Base-by-base conservation (phyloP, 768 basidiomycete species). In the Termitomyces sp. region DNA sequence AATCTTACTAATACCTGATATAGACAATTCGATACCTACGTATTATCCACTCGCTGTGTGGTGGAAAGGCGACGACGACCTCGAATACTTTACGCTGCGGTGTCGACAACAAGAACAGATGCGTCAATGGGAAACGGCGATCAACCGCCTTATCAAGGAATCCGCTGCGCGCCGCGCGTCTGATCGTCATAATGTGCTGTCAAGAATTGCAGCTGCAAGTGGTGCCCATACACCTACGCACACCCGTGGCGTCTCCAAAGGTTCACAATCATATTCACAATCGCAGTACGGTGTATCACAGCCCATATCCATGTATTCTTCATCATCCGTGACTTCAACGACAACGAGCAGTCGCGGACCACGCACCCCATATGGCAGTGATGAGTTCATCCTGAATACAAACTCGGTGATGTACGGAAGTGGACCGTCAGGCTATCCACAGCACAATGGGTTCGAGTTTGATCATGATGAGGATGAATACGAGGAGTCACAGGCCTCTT, bases 21-120 rank as follows among this genome's bases (percentile, higher is more conserved):
- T 60, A 84, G 83, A 77, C 26, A 75, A 80, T 28, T 74, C 77
- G 12, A 72, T 75, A 38, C 75, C 77, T 68, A 80, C 83, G 24
- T 78, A 85, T 66, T 86, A 92, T 68, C 86, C 92, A 8, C 84
- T 98, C 35, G 87, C 91, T 38, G 90, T 97, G 6, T 94, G 87
- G 82, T 98, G 94, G 94, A 87, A 90, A 66, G 93, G 93, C 5
- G 95, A 97, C 65, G 90, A 94, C 63, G 90, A 92, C 64, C 76
- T 93, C 43, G 97, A 98, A 66, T 94, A 84, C 66, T 98, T 99
- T 73, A 92, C 94, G 28, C 81, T 99, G 53, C 90, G 93, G 56
- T 97, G 96, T 70, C 84, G 91, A 46, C 86, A 86, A 12, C 93
- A 98, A 67, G 97, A 98, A 64, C 92, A 94, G 64, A 83, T 97